Evolutionary conservation across 805 yeast genomes (phyloP), one percentile per base, ranked within the genome.

Genomic region (Lipomyces spencermartinsiae): DNA sequence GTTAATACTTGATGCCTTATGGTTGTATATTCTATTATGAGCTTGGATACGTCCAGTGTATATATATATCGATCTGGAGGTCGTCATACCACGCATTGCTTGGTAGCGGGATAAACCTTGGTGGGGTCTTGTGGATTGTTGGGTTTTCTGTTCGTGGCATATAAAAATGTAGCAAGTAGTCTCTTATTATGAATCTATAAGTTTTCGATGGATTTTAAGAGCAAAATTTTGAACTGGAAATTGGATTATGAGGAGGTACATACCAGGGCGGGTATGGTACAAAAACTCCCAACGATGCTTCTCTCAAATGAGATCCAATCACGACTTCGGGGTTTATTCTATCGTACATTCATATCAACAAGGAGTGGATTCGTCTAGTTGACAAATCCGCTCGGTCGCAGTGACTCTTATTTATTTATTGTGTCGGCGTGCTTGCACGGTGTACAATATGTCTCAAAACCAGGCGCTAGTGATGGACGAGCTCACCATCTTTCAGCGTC

Each of bases 401-500:
- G 49, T 43, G 19, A 3, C n/a, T 16, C n/a, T 14, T 43, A n/a
- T 19, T n/a, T n/a, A 19, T 4, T 37, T n/a, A 6, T 43, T 43
- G 49, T 37, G 14, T 19, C 9, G 6, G 49, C 16, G 22, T 14
- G 19, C 7, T 43, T 16, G 49, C 10, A 8, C 16, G 19, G 19
- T 16, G 22, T 43, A 8, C 49, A 16, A 3, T 16, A 43, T 43
- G 49, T 16, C n/a, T 43, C n/a, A 19, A n/a, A 16, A 19, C 6
- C 49, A 43, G 22, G 22, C 49, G 22, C 49, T 3, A 6, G 22
- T 37, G 14, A 37, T 19, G 25, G 66, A 49, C 12, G 71, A 68
- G 53, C 61, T 66, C 33, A 4, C 62, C 0, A 9, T 68, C 14
- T 62, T 61, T 54, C 37, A 37, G 16, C 58, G 35, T 4, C 61